phyloP scores from a whole-genome alignment of 2,329 filamentous ascomycete species.

The Helotiales sp. region DNA sequence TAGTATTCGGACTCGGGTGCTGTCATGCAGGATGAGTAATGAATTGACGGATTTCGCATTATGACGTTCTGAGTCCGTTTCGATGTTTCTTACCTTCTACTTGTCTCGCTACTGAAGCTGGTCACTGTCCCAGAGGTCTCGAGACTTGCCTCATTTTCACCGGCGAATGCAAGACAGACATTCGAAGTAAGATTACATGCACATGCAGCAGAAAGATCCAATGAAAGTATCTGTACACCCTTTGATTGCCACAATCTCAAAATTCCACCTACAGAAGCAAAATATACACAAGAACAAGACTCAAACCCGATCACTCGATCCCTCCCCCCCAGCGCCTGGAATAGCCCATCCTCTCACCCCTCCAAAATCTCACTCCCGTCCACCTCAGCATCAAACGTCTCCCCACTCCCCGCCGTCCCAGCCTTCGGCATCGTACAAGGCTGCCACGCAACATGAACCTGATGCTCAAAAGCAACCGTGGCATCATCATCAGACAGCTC shows the following conservation, averaged over 20 bases:
- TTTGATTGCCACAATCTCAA: too few relatives aligned
- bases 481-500: slow-evolving; percentile 26
- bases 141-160: too few relatives aligned
- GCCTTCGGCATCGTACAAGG: not conserved
- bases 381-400: slow-evolving; percentile 3
- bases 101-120: too few relatives aligned
- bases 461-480: slow-evolving; percentile 22
- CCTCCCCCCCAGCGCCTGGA: not conserved
- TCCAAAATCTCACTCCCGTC: not conserved
- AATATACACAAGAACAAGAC: not conserved
- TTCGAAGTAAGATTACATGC: too few relatives aligned
- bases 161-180: too few relatives aligned
- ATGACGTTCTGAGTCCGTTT: too few relatives aligned
- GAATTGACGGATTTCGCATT: slow-evolving; percentile 5
- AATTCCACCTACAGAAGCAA: not conserved
- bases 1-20: slow-evolving; percentile 1
- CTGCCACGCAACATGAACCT: slow-evolving; percentile 22
- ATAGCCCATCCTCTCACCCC: not conserved
- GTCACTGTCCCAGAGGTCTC: too few relatives aligned
- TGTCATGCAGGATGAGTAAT: not conserved
- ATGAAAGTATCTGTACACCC: too few relatives aligned
- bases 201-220: too few relatives aligned
- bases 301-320: not conserved
- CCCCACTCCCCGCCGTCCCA: not conserved
- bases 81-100: too few relatives aligned